Evolutionary conservation across 768 basidiomycete species (phyloP).

Genomic region (Phlegmacium glaucopus): DNA sequence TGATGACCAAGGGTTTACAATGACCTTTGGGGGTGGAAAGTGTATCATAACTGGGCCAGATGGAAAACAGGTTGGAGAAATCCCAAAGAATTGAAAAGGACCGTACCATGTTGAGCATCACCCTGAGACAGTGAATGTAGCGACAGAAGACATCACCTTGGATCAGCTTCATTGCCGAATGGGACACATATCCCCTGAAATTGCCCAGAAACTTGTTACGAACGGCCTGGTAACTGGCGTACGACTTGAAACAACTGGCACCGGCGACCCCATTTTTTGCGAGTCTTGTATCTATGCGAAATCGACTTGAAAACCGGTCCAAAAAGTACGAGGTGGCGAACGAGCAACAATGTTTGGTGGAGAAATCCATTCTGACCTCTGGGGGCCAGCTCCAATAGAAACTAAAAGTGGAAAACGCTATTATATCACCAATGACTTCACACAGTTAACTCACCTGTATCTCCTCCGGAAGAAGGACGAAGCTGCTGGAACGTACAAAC

Average conservation of each 20-base stretch:
- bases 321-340: conserved; percentile 13
- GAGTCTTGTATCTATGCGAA: conserved; percentile 44
- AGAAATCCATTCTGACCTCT: conserved; percentile 32
- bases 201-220: conserved; percentile 20
- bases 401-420: conserved; percentile 21
- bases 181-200: too few species aligned
- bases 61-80: conserved; percentile 13
- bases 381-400: conserved; percentile 29
- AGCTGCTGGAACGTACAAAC: conserved; percentile 20
- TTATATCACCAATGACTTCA: conserved; percentile 27
- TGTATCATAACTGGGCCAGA: conserved; percentile 19
- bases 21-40: too few species aligned
- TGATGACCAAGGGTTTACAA: too few species aligned
- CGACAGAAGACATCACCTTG: conserved; percentile 19
- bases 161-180: conserved; percentile 24
- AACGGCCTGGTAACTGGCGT: conserved; percentile 20
- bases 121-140: conserved; percentile 12
- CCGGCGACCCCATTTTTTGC: conserved; percentile 27
- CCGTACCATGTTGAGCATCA: conserved; percentile 25
- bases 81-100: conserved; percentile 20
- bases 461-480: conserved; percentile 22
- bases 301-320: conserved; percentile 27
- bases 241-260: background rate
- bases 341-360: conserved; percentile 8
- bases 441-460: conserved; percentile 10